A percentile compares a stretch with the other conserved stretches of the same genome.
Conservation (phyloP, 2,329 filamentous ascomycete species). For the Macrophomina tecta region DNA sequence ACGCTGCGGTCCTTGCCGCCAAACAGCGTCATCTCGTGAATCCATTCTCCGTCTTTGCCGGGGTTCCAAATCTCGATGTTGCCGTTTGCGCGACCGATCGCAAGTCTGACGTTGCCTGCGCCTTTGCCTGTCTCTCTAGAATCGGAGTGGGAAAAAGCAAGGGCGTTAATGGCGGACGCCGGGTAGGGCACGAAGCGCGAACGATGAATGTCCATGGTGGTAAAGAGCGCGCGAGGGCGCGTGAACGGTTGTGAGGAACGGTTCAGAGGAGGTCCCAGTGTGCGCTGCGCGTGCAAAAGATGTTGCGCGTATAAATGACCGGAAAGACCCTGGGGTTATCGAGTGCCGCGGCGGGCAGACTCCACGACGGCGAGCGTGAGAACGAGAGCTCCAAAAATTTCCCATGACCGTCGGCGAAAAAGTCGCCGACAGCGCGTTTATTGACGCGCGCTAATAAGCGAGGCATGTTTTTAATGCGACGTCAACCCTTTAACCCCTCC, state of each 20-base stretch:
- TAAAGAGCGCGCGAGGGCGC: conserved; percentile 3
- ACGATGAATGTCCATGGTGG: conserved; percentile 89
- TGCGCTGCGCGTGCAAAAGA: background rate
- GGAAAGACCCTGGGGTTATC: background rate
- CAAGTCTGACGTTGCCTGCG: conserved; percentile 63
- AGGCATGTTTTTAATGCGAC: conserved; percentile 25
- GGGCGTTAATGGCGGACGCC: conserved; percentile 87
- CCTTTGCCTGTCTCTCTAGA: conserved; percentile 37
- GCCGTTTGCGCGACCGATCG: conserved; percentile 90
- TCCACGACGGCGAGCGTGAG: conserved; percentile 20
- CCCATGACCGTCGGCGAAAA: conserved; percentile 18
- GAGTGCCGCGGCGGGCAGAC: conserved; percentile 3
- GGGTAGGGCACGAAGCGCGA: conserved; percentile 95
- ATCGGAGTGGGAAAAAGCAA: conserved; percentile 85
- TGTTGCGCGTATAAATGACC: background rate
- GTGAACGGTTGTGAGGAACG: background rate
- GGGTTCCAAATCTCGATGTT: conserved; percentile 99
- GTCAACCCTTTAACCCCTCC: conserved; percentile 1
- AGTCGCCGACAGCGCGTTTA: conserved; percentile 12
- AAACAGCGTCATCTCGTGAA: conserved; percentile 84
- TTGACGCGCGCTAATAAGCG: conserved; percentile 15
- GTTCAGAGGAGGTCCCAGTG: background rate
- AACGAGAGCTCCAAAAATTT: conserved; percentile 26
- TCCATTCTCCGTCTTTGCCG: conserved; percentile 73
- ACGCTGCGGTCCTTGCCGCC: conserved; percentile 86